A percentile compares a stretch with the other conserved stretches of the same genome.
Evolutionary conservation across 1,284 basidiomycete species (phyloP).

Genomic region (Ceratobasidium sp.): DNA sequence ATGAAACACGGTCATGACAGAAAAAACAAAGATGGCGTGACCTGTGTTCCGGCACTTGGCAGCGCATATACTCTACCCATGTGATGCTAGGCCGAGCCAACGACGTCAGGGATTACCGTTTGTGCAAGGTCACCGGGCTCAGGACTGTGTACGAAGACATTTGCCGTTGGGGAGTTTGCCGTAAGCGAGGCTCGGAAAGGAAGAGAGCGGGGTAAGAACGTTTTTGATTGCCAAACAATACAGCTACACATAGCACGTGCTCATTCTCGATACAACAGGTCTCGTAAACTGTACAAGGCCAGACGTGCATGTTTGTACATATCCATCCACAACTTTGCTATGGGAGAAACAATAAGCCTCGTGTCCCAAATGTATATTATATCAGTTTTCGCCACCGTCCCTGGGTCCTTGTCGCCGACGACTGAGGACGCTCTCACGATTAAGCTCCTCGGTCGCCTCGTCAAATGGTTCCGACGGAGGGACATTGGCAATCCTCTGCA

Average conservation of each 20-base stretch:
- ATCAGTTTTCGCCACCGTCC: constrained; percentile 20
- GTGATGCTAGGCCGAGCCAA: constrained; percentile 17
- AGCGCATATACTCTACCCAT: constrained; percentile 14
- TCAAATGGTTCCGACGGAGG: constrained; percentile 64
- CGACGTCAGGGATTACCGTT: constrained; percentile 21
- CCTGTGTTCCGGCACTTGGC: constrained; percentile 43
- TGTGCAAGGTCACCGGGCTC: constrained; percentile 13
- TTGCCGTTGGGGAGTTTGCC: constrained; percentile 8
- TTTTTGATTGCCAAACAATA: neutral
- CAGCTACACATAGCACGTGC: constrained; percentile 4
- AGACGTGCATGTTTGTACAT: neutral
- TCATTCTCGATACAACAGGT: constrained; percentile 6
- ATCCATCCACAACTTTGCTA: neutral
- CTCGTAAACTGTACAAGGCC: neutral
- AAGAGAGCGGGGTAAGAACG: constrained; percentile 23
- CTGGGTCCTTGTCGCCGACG: constrained; percentile 34
- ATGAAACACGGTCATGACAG: constrained; percentile 11
- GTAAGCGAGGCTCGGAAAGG: constrained; percentile 17
- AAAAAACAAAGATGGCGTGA: constrained; percentile 35
- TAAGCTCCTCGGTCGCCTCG: constrained; percentile 71
- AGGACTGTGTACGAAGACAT: constrained; percentile 1
- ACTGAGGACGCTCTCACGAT: constrained; percentile 62
- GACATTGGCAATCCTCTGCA: constrained; percentile 69
- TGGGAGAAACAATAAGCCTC: neutral
- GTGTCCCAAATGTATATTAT: neutral